Percentiles rank a stretch among this genome's conserved stretches.
These are phyloP conservation scores for Agaricales sp. DNA, from an alignment of 1,284 basidiomycete species.

Conservation along the genomic window DNA sequence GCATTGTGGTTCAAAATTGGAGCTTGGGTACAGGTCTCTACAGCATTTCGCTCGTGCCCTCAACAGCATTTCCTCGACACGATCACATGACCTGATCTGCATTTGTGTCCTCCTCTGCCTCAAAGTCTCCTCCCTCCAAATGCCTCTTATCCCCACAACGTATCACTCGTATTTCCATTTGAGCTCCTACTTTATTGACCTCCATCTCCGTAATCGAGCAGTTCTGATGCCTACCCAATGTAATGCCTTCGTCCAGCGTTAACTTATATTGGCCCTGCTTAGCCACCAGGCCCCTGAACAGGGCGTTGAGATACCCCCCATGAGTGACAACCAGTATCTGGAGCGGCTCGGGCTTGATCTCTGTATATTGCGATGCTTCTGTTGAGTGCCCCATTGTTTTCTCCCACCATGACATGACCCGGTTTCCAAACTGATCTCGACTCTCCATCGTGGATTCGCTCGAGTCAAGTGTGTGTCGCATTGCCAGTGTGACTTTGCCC, in stretches of 20 bases:
- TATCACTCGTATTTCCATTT: constrained; percentile 32
- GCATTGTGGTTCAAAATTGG: neutral
- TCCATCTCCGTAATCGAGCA: constrained; percentile 54
- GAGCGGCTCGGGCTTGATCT: constrained; percentile 15
- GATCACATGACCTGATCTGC: constrained; percentile 1
- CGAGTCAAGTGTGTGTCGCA: constrained; percentile 11
- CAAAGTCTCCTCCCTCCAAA: constrained; percentile 32
- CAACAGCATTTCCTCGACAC: neutral
- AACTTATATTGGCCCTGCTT: constrained; percentile 24
- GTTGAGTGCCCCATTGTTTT: constrained; percentile 27
- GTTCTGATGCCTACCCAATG: constrained; percentile 39
- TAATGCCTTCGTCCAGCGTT: constrained; percentile 22
- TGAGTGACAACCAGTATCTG: constrained; percentile 56
- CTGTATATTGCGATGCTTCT: constrained; percentile 14
- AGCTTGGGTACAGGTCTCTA: neutral
- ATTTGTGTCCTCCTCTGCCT: constrained; percentile 43
- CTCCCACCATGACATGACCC: constrained; percentile 54
- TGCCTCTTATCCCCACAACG: constrained; percentile 49
- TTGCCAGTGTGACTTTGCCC: constrained; percentile 26
- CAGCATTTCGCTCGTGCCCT: neutral
- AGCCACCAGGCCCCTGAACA: constrained; percentile 35
- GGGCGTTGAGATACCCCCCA: constrained; percentile 30
- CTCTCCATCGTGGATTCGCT: constrained; percentile 26
- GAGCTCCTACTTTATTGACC: constrained; percentile 19
- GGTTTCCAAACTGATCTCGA: constrained; percentile 27